Conservation (phyloP, 495 filamentous ascomycete species). For the Lindgomyces ingoldianus region DNA sequence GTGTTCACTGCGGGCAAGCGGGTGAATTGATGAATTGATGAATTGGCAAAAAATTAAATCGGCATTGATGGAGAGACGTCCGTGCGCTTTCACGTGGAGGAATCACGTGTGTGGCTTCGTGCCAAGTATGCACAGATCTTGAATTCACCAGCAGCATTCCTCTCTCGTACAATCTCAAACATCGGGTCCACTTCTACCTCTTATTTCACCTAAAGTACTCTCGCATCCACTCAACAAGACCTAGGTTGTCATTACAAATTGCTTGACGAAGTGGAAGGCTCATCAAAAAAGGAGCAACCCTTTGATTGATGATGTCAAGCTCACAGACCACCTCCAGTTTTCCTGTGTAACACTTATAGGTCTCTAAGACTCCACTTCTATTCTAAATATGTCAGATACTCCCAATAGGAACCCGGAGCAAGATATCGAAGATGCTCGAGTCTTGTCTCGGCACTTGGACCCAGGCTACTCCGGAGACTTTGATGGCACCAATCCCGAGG, state of each 20-base stretch:
- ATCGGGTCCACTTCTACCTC: not conserved
- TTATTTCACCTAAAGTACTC: not conserved
- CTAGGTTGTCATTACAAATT: not conserved
- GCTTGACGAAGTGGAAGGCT: not conserved
- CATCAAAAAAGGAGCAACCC: not conserved
- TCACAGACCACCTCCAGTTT: conserved; percentile 25
- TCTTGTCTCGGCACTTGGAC: conserved; percentile 48
- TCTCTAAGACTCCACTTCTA: no score
- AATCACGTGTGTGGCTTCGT: conserved; percentile 4
- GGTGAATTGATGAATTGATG: conserved; percentile 15
- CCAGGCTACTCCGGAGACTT: conserved; percentile 49
- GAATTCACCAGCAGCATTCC: conserved; percentile 12
- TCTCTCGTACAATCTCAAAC: not conserved
- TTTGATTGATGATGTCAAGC: conserved; percentile 25
- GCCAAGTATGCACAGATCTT: conserved; percentile 7
- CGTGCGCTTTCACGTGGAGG: conserved; percentile 12
- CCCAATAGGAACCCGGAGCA: conserved; percentile 9
- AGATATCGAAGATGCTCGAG: conserved; percentile 39
- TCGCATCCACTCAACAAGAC: no score
- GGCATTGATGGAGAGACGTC: not conserved
- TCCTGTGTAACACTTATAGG: not conserved
- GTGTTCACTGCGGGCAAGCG: conserved; percentile 34
- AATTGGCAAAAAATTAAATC: conserved; percentile 14
- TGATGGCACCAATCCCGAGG: conserved; percentile 28
- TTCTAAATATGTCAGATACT: conserved; percentile 22